Evolutionary conservation across 2,329 filamentous ascomycete genomes (phyloP), one percentile per base, ranked within the genome.

Genomic region (Cladophialophora psammophila): DNA sequence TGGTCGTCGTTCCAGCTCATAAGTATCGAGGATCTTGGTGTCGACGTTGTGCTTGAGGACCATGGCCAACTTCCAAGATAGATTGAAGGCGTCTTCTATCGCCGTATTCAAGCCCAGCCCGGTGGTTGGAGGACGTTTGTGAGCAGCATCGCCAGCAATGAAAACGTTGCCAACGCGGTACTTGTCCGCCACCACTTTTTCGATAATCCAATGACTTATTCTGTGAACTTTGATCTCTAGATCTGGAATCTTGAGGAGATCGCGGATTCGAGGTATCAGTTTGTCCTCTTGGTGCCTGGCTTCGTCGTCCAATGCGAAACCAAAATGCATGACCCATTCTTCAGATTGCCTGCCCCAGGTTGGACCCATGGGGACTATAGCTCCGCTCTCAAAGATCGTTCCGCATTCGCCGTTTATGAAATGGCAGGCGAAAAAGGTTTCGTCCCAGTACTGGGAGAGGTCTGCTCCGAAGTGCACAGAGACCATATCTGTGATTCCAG

Each of bases 51-150:
- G 73, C 0, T 66, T 71, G 0, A 80, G 26, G 0, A 80, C 78
- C 0, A 74, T 69, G 0, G 78, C 77, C 0, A 83, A 65, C 69
- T 82, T 83, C 81, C 81, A 83, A 0, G 78, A 75, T 0, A 83
- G 73, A 42, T 82, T 80, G 36, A 78, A 74, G 0, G 76, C 81
- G 63, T 83, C 81, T 10, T 66, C 36, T 20, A 66, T 60, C 13
- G 50, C 59, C 8, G 64, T 63, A n/a, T 63, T 1, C 77, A 76
- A 75, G 7, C 76, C 76, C 15, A 75, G 72, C 5, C 76, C 76
- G 13, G 72, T 73, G 26, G 72, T 73, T 1, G 76, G 76, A 1
- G 76, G 75, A 1, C 74, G 69, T 0, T 69, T 69, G 56, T 78
- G 76, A 5, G 75, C 76, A 0, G 76, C 75, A 38, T 78, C 76